Evolutionary conservation across 306 rosid genomes (phyloP), one percentile per base, ranked within the genome.

Genomic region (Crataegus laevigata): DNA sequence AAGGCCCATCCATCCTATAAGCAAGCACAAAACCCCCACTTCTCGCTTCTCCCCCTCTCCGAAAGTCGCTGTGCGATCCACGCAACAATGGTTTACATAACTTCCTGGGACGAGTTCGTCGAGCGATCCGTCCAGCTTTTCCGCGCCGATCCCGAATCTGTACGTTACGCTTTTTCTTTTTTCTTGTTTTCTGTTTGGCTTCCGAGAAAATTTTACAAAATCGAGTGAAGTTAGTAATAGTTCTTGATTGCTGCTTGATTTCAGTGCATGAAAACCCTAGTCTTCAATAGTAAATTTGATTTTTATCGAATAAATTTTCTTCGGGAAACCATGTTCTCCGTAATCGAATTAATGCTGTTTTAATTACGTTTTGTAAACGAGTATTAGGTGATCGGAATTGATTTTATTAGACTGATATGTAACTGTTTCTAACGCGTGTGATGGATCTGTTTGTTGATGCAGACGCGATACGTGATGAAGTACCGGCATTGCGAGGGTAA

Each of bases 81-180:
- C 43, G 43, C 25, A 40, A 59, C 67, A 58, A 92, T 92, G 97
- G 97, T 90, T 25, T 92, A 90, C 61, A 75, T 92, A 29, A 77
- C 81, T 25, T 85, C 84, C 28, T 92, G 97, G 96, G 97, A 92
- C 51, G 89, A 92, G 78, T 92, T 92, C 55, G 88, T 88, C 19
- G 96, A 92, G 30, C 90, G 93, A 79, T 90, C 97, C 74, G 87
- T 92, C 21, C 88, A 90, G 78, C n/a, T 92, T 79, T 92, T 90
- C 87, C 97, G 97, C 36, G 91, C 91, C 65, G 90, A 88, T 84
- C 98, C 97, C 54, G 80, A 88, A 70, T 84, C 97, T 63, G 97
- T 91, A 78, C 54, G 85, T 71, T 28, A 13, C 25, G 57, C 15
- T 29, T 4, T 21, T 57, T 54, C 11, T 18, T 36, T 28, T 19